Conservation (phyloP, 768 basidiomycete species). For the Trametes coccinea region DNA sequence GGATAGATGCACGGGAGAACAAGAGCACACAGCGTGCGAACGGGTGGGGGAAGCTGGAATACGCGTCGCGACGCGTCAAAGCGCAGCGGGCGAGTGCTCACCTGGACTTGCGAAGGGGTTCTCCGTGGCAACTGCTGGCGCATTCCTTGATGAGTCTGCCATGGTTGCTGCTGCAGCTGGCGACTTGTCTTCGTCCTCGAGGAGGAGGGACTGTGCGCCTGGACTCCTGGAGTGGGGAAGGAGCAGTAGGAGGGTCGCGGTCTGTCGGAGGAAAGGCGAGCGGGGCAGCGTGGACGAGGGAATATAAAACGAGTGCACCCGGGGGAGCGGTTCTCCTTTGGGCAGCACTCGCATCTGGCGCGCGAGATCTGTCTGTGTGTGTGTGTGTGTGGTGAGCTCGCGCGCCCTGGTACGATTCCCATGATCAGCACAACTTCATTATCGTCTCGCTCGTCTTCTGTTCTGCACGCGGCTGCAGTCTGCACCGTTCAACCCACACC, state of each 20-base stretch:
- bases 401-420: no score
- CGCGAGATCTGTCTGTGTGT: no score
- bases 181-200: neutral
- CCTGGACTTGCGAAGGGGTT: slow-evolving; percentile 18
- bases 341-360: neutral
- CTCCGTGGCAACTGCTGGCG: neutral
- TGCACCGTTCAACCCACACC: neutral
- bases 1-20: neutral
- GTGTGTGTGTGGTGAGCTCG: no score
- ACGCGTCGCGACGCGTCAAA: neutral
- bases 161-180: neutral
- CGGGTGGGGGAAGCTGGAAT: neutral
- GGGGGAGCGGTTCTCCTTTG: neutral
- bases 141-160: slow-evolving; percentile 10
- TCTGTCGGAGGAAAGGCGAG: neutral
- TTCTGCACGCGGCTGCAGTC: slow-evolving; percentile 8
- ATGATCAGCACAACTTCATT: neutral
- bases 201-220: neutral
- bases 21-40: neutral
- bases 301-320: neutral
- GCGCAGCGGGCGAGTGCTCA: neutral
- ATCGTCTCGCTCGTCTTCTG: neutral
- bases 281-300: neutral
- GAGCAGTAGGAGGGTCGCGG: slow-evolving; percentile 1
- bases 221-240: neutral